Evolutionary conservation across 441 rosid genomes (phyloP).

Genomic region (Eutrema salsugineum): DNA sequence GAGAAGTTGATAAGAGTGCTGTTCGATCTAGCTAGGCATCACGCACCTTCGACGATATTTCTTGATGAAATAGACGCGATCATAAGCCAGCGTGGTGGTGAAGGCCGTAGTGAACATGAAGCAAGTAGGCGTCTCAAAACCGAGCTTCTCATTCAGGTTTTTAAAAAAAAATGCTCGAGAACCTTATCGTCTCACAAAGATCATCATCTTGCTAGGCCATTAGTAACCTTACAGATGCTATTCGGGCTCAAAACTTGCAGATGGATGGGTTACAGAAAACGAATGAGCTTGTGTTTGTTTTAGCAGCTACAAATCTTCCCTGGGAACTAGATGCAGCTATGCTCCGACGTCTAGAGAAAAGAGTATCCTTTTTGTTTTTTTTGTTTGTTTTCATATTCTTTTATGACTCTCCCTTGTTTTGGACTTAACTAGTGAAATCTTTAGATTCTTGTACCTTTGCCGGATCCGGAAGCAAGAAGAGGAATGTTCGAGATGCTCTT

Average conservation of each 20-base stretch:
- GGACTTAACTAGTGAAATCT: constrained; percentile 3
- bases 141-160: constrained; percentile 96
- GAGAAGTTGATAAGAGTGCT: constrained; percentile 90
- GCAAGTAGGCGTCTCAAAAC: constrained; percentile 98
- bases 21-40: constrained; percentile 95
- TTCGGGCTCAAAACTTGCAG: constrained; percentile 41
- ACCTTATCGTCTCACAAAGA: neutral
- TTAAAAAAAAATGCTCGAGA: constrained; percentile 25
- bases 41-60: constrained; percentile 94
- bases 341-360: constrained; percentile 94
- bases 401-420: neutral
- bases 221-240: constrained; percentile 18
- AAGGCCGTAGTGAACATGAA: constrained; percentile 94
- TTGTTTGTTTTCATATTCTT: neutral
- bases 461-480: constrained; percentile 56
- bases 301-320: constrained; percentile 97
- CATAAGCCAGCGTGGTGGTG: constrained; percentile 96
- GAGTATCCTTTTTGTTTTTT: constrained; percentile 63
- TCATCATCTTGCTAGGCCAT: neutral
- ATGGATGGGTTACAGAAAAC: constrained; percentile 92
- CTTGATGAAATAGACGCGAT: constrained; percentile 97
- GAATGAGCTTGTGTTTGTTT: constrained; percentile 86
- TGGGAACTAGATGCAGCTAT: constrained; percentile 98
- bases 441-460: constrained; percentile 89
- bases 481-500: constrained; percentile 80